Evolutionary conservation across 805 yeast species (phyloP).

Genomic region (Cyberlindnera nakhonratchasimensis): DNA sequence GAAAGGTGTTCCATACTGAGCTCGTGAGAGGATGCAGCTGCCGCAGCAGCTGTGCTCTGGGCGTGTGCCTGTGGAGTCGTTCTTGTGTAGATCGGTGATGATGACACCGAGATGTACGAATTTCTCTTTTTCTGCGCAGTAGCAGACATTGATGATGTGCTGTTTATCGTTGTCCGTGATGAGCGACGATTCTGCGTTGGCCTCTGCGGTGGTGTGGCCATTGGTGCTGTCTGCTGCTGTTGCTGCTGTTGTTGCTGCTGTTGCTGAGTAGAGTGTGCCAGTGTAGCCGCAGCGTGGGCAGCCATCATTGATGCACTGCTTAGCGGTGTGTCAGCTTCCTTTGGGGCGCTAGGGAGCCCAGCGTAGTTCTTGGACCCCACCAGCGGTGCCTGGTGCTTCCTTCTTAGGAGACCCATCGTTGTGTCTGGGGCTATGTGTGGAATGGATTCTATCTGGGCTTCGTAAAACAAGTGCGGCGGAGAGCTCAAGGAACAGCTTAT

Average conservation of each 20-base stretch:
- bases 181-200: background rate
- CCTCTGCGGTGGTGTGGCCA: background rate
- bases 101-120: constrained; percentile 2
- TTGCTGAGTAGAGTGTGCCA: constrained; percentile 11
- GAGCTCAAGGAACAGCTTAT: too few species aligned
- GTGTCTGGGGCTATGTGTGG: background rate
- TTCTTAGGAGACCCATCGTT: constrained; percentile 25
- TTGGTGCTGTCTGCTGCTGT: constrained; percentile 3
- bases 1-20: constrained; percentile 10
- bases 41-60: constrained; percentile 3
- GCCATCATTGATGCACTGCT: constrained; percentile 19
- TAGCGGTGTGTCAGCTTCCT: background rate
- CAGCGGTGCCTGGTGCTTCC: constrained; percentile 17
- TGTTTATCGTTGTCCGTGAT: constrained; percentile 1
- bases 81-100: constrained; percentile 4
- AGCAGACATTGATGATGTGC: constrained; percentile 6
- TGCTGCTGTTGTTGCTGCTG: constrained; percentile 3
- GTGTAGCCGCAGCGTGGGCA: constrained; percentile 25
- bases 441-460: too few species aligned
- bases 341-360: constrained; percentile 19
- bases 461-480: too few species aligned
- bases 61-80: background rate
- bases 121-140: constrained; percentile 5
- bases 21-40: constrained; percentile 2
- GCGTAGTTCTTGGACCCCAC: constrained; percentile 24